Evolutionary conservation across 176 grass and related monocot species (phyloP).

Genomic region (Raddia guianensis): DNA sequence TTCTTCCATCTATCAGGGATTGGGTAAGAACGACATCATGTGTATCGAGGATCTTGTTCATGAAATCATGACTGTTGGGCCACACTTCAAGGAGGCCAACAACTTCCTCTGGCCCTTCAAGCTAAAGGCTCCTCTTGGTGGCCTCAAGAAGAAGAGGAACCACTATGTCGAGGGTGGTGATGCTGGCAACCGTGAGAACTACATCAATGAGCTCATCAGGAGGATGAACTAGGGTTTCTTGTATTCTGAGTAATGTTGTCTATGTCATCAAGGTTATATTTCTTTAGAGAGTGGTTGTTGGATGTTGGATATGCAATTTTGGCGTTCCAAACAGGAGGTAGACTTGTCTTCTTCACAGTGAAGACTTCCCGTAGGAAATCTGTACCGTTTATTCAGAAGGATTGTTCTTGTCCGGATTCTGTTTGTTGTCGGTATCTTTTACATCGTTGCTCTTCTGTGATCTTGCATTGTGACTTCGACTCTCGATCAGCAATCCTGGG

Average conservation of each 20-base stretch:
- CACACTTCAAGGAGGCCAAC: slow-evolving; percentile 76
- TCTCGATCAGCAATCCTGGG: too few relatives aligned
- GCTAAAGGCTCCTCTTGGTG: slow-evolving; percentile 62
- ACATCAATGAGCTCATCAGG: slow-evolving; percentile 80
- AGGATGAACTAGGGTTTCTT: slow-evolving; percentile 59
- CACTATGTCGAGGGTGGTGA: slow-evolving; percentile 68
- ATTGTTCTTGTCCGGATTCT: background rate
- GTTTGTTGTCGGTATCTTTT: background rate
- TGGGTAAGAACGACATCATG: slow-evolving; percentile 67
- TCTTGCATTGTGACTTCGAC: background rate
- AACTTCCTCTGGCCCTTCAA: slow-evolving; percentile 82
- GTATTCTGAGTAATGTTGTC: slow-evolving; percentile 7
- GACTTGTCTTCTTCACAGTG: background rate
- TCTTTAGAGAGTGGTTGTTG: slow-evolving; percentile 26
- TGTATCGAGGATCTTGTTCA: slow-evolving; percentile 77
- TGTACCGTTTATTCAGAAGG: background rate
- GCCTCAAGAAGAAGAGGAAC: slow-evolving; percentile 71
- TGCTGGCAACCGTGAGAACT: slow-evolving; percentile 67
- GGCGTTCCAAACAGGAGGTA: slow-evolving; percentile 23
- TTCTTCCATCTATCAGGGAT: slow-evolving; percentile 34
- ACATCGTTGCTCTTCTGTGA: background rate
- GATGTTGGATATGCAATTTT: slow-evolving; percentile 56
- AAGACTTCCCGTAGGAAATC: slow-evolving; percentile 9
- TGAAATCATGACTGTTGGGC: slow-evolving; percentile 66
- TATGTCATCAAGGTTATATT: slow-evolving; percentile 14